These are phyloP conservation scores for Raffaelea ambrosiae DNA, from an alignment of 2,329 filamentous ascomycete species.

Conservation along the genomic window DNA sequence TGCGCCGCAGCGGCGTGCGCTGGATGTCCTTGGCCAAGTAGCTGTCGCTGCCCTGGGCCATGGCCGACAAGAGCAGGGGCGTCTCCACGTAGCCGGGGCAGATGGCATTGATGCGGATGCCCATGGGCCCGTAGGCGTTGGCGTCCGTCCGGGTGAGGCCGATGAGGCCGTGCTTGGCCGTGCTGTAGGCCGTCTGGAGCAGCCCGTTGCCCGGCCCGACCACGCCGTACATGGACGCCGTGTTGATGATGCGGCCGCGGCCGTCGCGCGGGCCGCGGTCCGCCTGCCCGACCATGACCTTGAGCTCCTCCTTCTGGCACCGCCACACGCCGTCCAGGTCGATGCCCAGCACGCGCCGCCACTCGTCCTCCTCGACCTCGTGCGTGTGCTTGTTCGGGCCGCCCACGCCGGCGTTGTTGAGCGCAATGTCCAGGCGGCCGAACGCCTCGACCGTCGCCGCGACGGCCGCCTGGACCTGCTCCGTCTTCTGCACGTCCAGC, in stretches of 20 bases:
- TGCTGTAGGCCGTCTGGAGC: slow-evolving; percentile 36
- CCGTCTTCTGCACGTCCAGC: slow-evolving; percentile 36
- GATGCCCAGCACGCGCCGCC: slow-evolving; percentile 39
- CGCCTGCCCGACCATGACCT: slow-evolving; percentile 42
- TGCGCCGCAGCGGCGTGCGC: slow-evolving; percentile 37
- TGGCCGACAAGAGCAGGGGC: slow-evolving; percentile 10
- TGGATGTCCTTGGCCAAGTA: slow-evolving; percentile 29
- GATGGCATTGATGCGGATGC: slow-evolving; percentile 53
- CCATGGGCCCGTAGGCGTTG: slow-evolving; percentile 37
- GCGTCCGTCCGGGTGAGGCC: slow-evolving; percentile 47
- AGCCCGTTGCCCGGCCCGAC: slow-evolving; percentile 27
- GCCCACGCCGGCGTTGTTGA: slow-evolving; percentile 47
- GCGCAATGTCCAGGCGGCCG: slow-evolving; percentile 44
- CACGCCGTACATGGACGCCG: slow-evolving; percentile 42
- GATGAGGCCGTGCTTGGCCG: slow-evolving; percentile 42
- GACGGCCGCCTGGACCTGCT: slow-evolving; percentile 33
- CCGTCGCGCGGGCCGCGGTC: slow-evolving; percentile 25
- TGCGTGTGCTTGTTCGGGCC: slow-evolving; percentile 33
- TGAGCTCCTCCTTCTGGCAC: slow-evolving; percentile 44
- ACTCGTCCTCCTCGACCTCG: slow-evolving; percentile 36
- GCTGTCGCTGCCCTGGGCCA: slow-evolving; percentile 16
- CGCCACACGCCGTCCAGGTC: slow-evolving; percentile 50
- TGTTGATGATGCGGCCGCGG: slow-evolving; percentile 45
- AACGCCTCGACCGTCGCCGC: slow-evolving; percentile 32
- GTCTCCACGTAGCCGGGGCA: slow-evolving; percentile 34